Evolutionary conservation across 2,329 filamentous ascomycete species (phyloP), one percentile per base, ranked within the genome.

Genomic region (Sphaceloma murrayae): DNA sequence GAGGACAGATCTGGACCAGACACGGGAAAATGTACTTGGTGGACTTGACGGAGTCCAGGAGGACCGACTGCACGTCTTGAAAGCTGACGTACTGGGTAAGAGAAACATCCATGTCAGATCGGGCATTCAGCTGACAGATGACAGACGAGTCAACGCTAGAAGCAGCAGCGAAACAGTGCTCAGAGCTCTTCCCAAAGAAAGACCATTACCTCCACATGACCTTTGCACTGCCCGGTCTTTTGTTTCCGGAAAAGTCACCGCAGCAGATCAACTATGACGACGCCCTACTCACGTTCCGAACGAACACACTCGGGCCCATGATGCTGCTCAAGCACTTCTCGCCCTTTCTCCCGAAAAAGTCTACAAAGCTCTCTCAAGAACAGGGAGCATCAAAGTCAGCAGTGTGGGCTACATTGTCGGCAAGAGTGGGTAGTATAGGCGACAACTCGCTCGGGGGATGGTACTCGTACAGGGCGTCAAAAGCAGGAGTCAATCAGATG

Each of bases 401-500:
- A 0, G 73, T 79, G 2, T 84, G 80, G 69, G 72, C 81, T n/a
- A 75, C 75, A 56, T 82, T 87, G 77, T 80, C 81, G 4, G 85
- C 85, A 2, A 76, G 85, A 32, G 82, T 93, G 0, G 85, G 85
- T 7, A 81, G 75, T 22, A 81, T 82, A 16, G 66, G 72, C 1
- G 83, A 89, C 54, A 89, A 93, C 55, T 58, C 64, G 2, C 67
- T 79, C 0, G 85, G 85, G 2, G 85, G 85, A 0, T 91, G 85
- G 85, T 93, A 86, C 60, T 78, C 73, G 46, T 91, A 91, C 61
- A 78, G 85, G 10, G 75, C 80, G 5, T 80, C 75, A 43, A 93
- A 91, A 62, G 76, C 83, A 0, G 83, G 72, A 2, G 77, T 89
- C 3, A 85, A 80, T 51, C 80, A 80, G 55, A 47, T 86, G 9